A percentile compares a stretch with the other conserved stretches of the same genome.
Evolutionary conservation across 768 basidiomycete species (phyloP).

Genomic region (Rhodotorula sphaerocarpa): DNA sequence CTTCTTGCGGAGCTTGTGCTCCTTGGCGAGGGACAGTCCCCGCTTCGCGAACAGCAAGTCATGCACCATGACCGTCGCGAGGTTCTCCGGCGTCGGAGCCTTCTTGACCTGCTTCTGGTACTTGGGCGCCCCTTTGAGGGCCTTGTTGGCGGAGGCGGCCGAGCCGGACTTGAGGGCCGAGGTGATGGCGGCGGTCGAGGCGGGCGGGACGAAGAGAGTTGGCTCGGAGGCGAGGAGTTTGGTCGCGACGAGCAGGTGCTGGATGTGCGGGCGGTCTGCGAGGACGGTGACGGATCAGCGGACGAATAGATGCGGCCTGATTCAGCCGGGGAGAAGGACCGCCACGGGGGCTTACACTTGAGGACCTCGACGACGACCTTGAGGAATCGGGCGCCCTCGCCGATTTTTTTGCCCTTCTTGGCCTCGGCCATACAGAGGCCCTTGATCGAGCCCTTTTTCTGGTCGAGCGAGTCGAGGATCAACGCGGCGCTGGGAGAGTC

Average conservation of each 20-base stretch:
- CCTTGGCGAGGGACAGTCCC: constrained; percentile 88
- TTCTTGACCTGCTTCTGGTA: constrained; percentile 51
- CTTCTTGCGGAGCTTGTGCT: constrained; percentile 82
- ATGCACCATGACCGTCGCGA: constrained; percentile 80
- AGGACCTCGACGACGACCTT: constrained; percentile 81
- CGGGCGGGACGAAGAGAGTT: constrained; percentile 31
- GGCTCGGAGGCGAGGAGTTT: constrained; percentile 31
- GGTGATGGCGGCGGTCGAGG: constrained; percentile 15
- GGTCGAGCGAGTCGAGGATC: constrained; percentile 73
- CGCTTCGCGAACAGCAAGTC: constrained; percentile 68
- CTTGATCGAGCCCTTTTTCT: constrained; percentile 86
- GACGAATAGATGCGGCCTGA: background rate
- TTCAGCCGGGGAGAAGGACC: background rate
- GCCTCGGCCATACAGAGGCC: constrained; percentile 64
- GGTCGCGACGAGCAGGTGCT: constrained; percentile 24
- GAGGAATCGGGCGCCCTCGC: constrained; percentile 31
- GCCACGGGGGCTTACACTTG: constrained; percentile 59
- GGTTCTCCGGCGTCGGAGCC: constrained; percentile 60
- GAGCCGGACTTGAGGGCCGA: constrained; percentile 24
- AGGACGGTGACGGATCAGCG: background rate
- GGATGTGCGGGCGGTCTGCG: constrained; percentile 33
- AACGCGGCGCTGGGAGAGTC: constrained; percentile 49
- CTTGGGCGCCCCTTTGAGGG: constrained; percentile 47
- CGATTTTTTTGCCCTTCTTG: constrained; percentile 18
- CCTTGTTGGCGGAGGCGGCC: constrained; percentile 58